Base-by-base conservation (phyloP, 23 red algal species). In the Chondrus crispus region DNA sequence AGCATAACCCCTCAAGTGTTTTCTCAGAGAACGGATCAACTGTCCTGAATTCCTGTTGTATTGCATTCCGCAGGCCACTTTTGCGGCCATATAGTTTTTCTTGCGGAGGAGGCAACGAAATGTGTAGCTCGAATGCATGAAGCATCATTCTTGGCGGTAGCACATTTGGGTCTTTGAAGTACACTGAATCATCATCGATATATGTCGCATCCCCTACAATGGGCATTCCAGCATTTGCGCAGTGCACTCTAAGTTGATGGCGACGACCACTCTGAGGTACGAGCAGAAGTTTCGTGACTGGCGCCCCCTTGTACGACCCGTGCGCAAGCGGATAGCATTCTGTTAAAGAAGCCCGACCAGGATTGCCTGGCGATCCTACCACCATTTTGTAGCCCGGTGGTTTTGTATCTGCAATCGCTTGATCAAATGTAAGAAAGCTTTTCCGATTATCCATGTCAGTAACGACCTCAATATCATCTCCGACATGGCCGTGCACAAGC, bases 121-220 rank as follows among this genome's bases (percentile, higher is more conserved):
- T n/a, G n/a, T n/a, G n/a, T n/a, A n/a, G n/a, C n/a, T n/a, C n/a
- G n/a, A n/a, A n/a, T n/a, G 96, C 96, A 81, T 98, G 96, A 24
- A 98, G 88, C 96, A 98, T 98, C 96, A 98, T 98, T 7, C 96
- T 68, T n/a, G 32, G 45, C 50, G 85, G 85, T 12, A 71, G 68
- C 75, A 49, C n/a, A 14, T 26, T 38, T 36, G 71, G 81, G 44
- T 80, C 63, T 22, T 52, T 32, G 50, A 82, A 44, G 26, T 51
- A 63, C 39, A 24, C 43, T 35, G 46, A 39, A 39, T 72, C 49
- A 20, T 79, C 81, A 20, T 66, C 68, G 43, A 49, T 85, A 84
- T 98, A 98, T 24, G 97, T 98, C 30, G 94, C 97, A 74, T 98
- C 97, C 18, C 97, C 97, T 2, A 98, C 85, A 49, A 98, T 98